Conservation (phyloP, 345 rosid genomes). For the Carallia pectinifolia region DNA sequence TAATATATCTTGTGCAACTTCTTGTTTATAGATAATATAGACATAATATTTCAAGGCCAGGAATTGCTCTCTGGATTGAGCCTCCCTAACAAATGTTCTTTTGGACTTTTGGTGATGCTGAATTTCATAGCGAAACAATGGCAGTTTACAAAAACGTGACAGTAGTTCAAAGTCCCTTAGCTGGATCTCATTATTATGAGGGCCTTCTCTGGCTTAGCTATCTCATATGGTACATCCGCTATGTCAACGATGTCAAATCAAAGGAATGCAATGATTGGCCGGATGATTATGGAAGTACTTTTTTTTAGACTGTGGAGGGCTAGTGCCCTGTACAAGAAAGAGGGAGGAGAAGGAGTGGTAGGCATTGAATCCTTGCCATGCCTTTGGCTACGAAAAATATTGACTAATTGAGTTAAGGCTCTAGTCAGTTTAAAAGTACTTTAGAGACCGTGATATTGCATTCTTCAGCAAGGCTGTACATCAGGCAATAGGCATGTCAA, state of each 20-base stretch:
- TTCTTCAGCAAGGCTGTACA: too few relatives aligned
- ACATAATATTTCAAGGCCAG: conserved; percentile 29
- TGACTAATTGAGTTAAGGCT: too few relatives aligned
- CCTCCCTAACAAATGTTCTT: not conserved
- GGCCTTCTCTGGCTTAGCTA: conserved; percentile 8
- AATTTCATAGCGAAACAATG: conserved; percentile 19
- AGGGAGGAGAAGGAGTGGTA: too few relatives aligned
- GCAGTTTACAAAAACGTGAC: conserved; percentile 17
- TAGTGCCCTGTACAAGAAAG: too few relatives aligned
- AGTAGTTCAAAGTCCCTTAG: conserved; percentile 24
- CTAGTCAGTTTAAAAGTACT: too few relatives aligned
- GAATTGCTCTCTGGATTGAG: conserved; percentile 19
- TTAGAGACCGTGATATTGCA: too few relatives aligned
- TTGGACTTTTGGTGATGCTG: conserved; percentile 16
- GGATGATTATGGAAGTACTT: too few relatives aligned
- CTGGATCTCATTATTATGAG: conserved; percentile 36
- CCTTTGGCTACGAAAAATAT: too few relatives aligned
- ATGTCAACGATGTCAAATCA: not conserved
- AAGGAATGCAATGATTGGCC: not conserved
- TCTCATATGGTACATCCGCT: conserved; percentile 5
- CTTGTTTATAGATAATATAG: conserved; percentile 1
- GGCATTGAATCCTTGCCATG: too few relatives aligned
- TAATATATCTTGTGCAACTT: too few relatives aligned
- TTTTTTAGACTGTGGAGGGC: too few relatives aligned
- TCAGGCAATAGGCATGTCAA: too few relatives aligned